phyloP scores from a whole-genome alignment of 257 asterid genomes.

The Solanum corneliomulleri region DNA sequence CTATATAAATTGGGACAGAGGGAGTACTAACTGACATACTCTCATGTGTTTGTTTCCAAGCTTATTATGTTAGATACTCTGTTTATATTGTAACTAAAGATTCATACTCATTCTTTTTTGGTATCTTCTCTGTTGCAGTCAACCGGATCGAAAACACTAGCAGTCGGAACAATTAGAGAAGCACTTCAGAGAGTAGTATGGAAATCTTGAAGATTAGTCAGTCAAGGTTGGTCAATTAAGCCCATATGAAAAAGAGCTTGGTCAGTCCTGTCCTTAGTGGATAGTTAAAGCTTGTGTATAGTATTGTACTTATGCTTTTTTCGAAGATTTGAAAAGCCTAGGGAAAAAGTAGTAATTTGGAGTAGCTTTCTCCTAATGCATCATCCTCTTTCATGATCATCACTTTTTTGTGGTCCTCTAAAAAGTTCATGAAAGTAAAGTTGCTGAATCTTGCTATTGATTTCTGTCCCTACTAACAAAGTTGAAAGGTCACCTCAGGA shows the following conservation, averaged over 20 bases:
- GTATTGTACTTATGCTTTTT: background rate
- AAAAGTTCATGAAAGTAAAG: background rate
- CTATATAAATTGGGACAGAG: background rate
- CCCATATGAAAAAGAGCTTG: background rate
- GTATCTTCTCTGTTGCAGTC: conserved; percentile 33
- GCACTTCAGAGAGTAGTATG: conserved; percentile 43
- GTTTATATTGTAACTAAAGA: background rate
- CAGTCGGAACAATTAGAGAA: conserved; percentile 46
- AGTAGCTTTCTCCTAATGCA: background rate
- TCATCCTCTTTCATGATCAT: background rate
- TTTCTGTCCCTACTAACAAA: background rate
- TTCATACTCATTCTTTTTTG: background rate
- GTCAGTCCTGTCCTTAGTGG: background rate
- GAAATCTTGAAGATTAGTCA: conserved; percentile 12
- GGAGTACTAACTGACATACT: background rate
- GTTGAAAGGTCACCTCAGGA: background rate
- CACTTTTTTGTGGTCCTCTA: background rate
- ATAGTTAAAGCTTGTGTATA: background rate
- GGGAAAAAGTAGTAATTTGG: background rate
- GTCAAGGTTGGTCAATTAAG: background rate
- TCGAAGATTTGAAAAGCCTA: background rate
- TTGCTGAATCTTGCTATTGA: background rate
- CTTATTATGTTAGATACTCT: background rate
- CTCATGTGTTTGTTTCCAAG: background rate
- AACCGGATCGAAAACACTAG: conserved; percentile 46